Percentiles rank a stretch among this genome's conserved stretches.
These are phyloP conservation scores for Lentinula aciculospora DNA, from an alignment of 768 basidiomycete genomes.

Conservation along the genomic window DNA sequence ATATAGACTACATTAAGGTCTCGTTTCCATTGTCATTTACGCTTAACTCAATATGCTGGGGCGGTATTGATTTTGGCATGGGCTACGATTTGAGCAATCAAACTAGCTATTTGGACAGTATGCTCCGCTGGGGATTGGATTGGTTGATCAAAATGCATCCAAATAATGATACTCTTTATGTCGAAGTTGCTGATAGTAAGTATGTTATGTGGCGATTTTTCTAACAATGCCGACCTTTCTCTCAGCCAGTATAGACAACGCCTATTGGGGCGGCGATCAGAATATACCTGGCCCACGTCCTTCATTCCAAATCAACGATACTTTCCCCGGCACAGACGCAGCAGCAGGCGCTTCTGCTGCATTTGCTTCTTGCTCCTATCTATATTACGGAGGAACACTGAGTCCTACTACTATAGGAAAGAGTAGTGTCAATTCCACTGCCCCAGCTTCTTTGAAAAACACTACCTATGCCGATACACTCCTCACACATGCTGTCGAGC, in stretches of 20 bases:
- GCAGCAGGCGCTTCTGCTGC: slow-evolving; percentile 83
- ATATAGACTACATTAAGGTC: slow-evolving; percentile 79
- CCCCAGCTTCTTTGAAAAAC: slow-evolving; percentile 67
- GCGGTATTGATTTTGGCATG: slow-evolving; percentile 78
- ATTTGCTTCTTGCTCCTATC: slow-evolving; percentile 78
- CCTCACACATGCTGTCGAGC: slow-evolving; percentile 64
- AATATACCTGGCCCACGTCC: slow-evolving; percentile 71
- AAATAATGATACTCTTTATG: slow-evolving; percentile 61
- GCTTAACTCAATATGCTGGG: slow-evolving; percentile 87
- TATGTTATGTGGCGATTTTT: slow-evolving; percentile 6
- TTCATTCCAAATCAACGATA: slow-evolving; percentile 73
- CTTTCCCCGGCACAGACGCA: slow-evolving; percentile 84
- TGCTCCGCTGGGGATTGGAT: slow-evolving; percentile 86
- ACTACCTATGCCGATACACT: slow-evolving; percentile 66
- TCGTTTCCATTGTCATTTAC: slow-evolving; percentile 86
- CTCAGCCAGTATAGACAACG: slow-evolving; percentile 58
- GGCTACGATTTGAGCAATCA: slow-evolving; percentile 85
- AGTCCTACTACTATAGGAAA: slow-evolving; percentile 23
- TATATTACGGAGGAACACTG: slow-evolving; percentile 65
- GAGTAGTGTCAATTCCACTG: slow-evolving; percentile 30
- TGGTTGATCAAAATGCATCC: slow-evolving; percentile 94
- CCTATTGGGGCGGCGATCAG: slow-evolving; percentile 88
- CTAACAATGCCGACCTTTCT: slow-evolving; percentile 1
- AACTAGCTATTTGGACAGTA: slow-evolving; percentile 86
- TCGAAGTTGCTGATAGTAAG: slow-evolving; percentile 68